Evolutionary conservation across 805 yeast species (phyloP), one percentile per base, ranked within the genome.

Genomic region (Priceomyces castillae): DNA sequence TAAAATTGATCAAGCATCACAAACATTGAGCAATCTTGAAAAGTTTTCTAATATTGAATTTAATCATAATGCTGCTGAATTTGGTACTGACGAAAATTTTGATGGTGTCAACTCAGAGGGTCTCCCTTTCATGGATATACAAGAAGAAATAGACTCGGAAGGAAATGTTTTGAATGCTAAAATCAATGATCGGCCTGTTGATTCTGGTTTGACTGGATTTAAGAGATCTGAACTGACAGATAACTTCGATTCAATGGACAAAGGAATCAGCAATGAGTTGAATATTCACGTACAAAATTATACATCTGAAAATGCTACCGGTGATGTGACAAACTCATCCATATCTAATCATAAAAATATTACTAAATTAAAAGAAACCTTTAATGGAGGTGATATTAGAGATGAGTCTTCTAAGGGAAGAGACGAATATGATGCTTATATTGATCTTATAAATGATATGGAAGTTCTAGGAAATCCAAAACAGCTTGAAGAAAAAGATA

Each of bases 91-190:
- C 20, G 46, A 46, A 17, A 39, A 46, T 2, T 44, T 43, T 7
- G 47, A 46, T 12, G 46, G 48, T 16, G 42, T 52, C 7, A 65
- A 67, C 17, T 78, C 68, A 2, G 81, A 76, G 12, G 80, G 73
- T 1, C 53, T 82, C 2, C 90, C 88, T 1, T 67, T 86, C 18
- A 80, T 89, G 81, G 97, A 90, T 44, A 90, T 90, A 17, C 73
- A 82, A 41, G 97, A 90, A 57, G 64, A 59, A 41, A 61, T 90
- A 30, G 96, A 90, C 61, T 96, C 87, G 0, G 82, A 86, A n/a
- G 97, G 81, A 0, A 80, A 86, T 46, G 73, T 90, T 1, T 57
- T 85, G 2, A 47, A 50, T 6, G 64, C 52, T 4, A 62, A 51
- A 37, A 38, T 67, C 9, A 67, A 64, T 39, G 52, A 62, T 30